Percentiles rank a stretch among this genome's conserved stretches.
These are phyloP conservation scores for Monilinia laxa DNA, from an alignment of 2,329 filamentous ascomycete species.

Conservation along the genomic window DNA sequence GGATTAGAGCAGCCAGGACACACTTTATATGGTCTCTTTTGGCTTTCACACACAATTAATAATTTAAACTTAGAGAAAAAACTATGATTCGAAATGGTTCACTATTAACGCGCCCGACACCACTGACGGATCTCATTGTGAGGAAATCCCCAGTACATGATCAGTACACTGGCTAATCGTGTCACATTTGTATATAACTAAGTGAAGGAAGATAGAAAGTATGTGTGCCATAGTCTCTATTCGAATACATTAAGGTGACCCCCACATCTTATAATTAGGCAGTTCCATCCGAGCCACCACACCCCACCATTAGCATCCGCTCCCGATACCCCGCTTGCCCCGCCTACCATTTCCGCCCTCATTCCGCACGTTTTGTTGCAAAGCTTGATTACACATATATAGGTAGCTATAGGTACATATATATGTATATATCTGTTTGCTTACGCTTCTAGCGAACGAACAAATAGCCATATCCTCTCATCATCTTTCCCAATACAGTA, in stretches of 20 bases:
- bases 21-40: neutral
- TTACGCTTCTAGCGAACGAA: neutral
- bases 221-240: too few species aligned
- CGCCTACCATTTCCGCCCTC: neutral
- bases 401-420: too few species aligned
- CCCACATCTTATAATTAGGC: neutral
- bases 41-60: neutral
- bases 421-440: neutral
- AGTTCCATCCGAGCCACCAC: neutral
- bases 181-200: neutral
- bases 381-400: too few species aligned
- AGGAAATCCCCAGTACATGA: neutral
- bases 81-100: neutral
- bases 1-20: constrained; percentile 6
- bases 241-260: too few species aligned
- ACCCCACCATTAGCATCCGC: neutral
- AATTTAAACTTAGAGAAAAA: neutral
- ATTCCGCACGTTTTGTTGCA: neutral
- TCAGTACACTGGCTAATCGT: neutral
- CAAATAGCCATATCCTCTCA: neutral
- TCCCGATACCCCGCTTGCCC: constrained; percentile 8
- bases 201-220: neutral
- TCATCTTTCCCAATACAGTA: neutral
- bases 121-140: constrained; percentile 28
- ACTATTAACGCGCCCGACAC: constrained; percentile 1